Percentiles rank a stretch among this genome's conserved stretches.
Conservation (phyloP, 208 protist species). For the Acanthamoeba healyi region DNA sequence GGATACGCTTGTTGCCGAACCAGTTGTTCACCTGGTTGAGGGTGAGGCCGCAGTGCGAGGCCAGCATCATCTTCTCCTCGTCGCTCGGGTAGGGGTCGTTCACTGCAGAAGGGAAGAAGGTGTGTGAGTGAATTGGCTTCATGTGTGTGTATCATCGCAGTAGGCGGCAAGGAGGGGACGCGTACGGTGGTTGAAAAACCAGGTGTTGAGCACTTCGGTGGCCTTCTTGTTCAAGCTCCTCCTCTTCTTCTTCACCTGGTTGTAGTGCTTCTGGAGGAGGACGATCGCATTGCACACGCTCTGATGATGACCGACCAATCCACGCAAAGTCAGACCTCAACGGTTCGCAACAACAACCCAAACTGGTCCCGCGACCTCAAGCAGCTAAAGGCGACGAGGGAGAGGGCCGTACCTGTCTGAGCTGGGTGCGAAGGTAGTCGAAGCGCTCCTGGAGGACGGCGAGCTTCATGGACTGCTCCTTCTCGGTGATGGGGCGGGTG, state of each 20-base stretch:
- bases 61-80: constrained; percentile 68
- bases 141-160: no score
- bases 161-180: no score
- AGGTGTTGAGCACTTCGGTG: constrained; percentile 69
- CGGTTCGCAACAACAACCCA: no score
- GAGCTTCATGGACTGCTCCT: constrained; percentile 38
- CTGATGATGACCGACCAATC: no score
- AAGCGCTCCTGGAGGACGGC: constrained; percentile 30
- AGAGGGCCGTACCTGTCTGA: constrained; percentile 2
- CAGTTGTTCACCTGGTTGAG: constrained; percentile 74
- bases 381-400: no score
- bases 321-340: no score
- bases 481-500: background rate
- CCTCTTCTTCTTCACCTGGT: constrained; percentile 61
- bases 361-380: no score
- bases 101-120: background rate
- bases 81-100: constrained; percentile 72
- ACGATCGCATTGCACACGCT: constrained; percentile 44
- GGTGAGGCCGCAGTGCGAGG: constrained; percentile 36
- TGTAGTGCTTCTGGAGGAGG: constrained; percentile 54
- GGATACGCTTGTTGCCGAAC: constrained; percentile 76
- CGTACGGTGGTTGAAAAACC: constrained; percentile 70
- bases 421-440: constrained; percentile 38
- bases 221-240: constrained; percentile 68
- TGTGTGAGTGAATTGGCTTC: no score